A percentile compares a stretch with the other conserved stretches of the same genome.
Conservation (phyloP, 108 stramenopile species). For the Discostella stelligeroides region DNA sequence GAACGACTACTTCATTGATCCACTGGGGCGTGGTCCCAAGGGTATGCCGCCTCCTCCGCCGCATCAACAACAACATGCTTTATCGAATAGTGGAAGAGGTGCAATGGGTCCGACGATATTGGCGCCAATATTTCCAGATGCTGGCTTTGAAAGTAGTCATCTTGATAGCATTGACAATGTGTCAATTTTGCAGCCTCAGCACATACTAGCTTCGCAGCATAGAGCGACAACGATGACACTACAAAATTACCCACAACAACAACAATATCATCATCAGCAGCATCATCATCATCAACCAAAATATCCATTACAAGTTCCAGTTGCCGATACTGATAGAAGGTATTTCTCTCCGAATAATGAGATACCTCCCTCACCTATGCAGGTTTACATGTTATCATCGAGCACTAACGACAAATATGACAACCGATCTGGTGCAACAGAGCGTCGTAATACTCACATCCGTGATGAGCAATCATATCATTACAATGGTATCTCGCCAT, state of each 20-base stretch:
- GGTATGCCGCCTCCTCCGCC: conserved; percentile 4
- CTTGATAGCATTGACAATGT: conserved; percentile 2
- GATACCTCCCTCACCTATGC: conserved; percentile 20
- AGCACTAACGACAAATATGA: no score
- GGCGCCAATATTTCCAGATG: conserved; percentile 30
- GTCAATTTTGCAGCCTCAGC: background rate
- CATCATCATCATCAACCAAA: conserved; percentile 5
- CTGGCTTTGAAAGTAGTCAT: background rate
- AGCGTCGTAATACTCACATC: no score
- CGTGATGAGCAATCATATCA: no score
- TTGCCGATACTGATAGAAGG: background rate
- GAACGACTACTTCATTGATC: conserved; percentile 26
- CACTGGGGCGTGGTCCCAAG: conserved; percentile 24
- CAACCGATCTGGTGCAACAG: no score
- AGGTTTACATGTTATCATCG: conserved; percentile 7
- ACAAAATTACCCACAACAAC: no score
- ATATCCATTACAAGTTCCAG: background rate
- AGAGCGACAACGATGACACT: no score
- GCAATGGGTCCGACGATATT: background rate
- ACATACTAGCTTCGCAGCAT: no score
- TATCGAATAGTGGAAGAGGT: no score
- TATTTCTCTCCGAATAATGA: background rate
- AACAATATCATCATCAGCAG: background rate
- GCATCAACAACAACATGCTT: conserved; percentile 1
- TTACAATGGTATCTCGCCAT: no score